Evolutionary conservation across 2,329 filamentous ascomycete genomes (phyloP), one percentile per base, ranked within the genome.

Genomic region (Pestalotiopsis sp.): DNA sequence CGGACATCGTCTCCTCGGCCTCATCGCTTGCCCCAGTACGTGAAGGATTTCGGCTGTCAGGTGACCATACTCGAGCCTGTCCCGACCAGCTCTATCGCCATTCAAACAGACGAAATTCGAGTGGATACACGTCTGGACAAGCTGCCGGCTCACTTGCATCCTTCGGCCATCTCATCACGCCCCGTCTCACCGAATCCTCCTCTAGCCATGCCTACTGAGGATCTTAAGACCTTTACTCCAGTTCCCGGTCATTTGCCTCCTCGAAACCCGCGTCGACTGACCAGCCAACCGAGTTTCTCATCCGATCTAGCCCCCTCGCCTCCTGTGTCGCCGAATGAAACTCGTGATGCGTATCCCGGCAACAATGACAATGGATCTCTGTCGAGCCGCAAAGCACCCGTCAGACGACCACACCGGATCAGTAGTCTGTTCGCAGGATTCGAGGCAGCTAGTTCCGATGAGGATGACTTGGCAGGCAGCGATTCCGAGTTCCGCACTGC

Each of bases 51-150:
- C 71, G 91, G 90, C 20, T 95, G 92, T 75, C 96, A 99, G 80
- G 94, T 94, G 31, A 86, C 86, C 49, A 83, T 90, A 63, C 79
- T 85, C 12, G 75, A 83, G 45, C 74, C 83, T 20, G 83, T 84
- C 72, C 83, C 82, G 56, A 91, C 86, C 68, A 85, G 81, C 60
- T 89, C 87, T 2, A 86, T 77, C 12, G 77, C 79, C 2, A 82
- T 95, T 68, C 96, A 99, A 82, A 99, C 96, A 0, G 95, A 98
- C 73, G 93, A 93, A 69, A 98, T 98, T 68, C 89, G 93, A 67
- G 88, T 97, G 5, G 95, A 97, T 76, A 89, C 90, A 81, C 89
- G 94, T 70, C 83, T 93, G 59, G 88, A 92, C 70, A 91, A 90
- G 72, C 84, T 97, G 31, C 93, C 94, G 14, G 83, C 89, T 1